A percentile compares a stretch with the other conserved stretches of the same genome.
Conservation (phyloP, 1,284 basidiomycete species). For the Irpex sp. region DNA sequence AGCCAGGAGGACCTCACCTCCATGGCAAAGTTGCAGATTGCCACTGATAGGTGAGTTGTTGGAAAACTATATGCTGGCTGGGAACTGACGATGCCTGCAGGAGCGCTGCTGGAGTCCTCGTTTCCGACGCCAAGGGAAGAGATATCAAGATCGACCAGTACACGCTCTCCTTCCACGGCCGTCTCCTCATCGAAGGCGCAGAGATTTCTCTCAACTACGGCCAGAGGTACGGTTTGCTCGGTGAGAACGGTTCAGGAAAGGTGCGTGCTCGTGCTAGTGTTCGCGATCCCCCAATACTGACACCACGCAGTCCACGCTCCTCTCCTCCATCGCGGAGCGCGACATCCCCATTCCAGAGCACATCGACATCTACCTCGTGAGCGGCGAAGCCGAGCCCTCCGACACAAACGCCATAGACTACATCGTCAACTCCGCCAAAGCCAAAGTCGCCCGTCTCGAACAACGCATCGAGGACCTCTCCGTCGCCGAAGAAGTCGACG, state of each 20-base stretch:
- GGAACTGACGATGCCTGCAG: conserved; percentile 34
- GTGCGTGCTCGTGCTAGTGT: conserved; percentile 44
- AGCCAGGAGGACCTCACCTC: conserved; percentile 72
- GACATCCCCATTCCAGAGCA: conserved; percentile 95
- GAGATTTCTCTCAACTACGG: conserved; percentile 92
- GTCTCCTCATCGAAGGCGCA: conserved; percentile 89
- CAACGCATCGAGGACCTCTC: conserved; percentile 94
- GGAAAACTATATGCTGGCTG: neutral
- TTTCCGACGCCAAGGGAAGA: conserved; percentile 88
- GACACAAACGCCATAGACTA: conserved; percentile 95
- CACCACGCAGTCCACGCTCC: conserved; percentile 36
- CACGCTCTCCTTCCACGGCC: conserved; percentile 96
- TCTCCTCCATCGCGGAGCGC: conserved; percentile 78
- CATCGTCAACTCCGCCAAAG: conserved; percentile 89
- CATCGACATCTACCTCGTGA: conserved; percentile 97
- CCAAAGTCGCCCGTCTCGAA: conserved; percentile 95
- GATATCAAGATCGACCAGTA: conserved; percentile 98
- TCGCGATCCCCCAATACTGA: neutral
- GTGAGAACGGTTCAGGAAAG: conserved; percentile 98
- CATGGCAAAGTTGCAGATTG: conserved; percentile 87
- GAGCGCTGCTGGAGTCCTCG: conserved; percentile 88
- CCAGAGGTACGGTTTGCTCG: conserved; percentile 92
- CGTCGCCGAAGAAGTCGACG: conserved; percentile 86
- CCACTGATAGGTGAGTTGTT: conserved; percentile 74
- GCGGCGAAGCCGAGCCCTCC: conserved; percentile 95